These are phyloP conservation scores for Xerocomus brunneocitrinus DNA, from an alignment of 768 basidiomycete genomes.

Conservation along the genomic window DNA sequence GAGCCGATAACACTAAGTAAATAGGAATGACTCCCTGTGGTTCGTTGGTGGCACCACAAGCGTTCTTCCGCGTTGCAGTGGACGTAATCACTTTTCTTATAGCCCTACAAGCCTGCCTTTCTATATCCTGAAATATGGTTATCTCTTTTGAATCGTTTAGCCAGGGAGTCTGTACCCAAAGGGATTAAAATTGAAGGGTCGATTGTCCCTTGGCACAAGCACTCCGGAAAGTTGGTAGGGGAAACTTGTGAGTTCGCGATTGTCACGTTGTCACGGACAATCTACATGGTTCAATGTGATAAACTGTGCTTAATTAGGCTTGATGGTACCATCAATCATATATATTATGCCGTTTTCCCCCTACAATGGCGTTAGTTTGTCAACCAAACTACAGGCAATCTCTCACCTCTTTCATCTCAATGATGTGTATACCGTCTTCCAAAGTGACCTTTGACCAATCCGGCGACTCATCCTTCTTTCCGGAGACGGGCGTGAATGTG, in stretches of 20 bases:
- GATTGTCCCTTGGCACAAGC: not conserved
- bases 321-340: slow-evolving; percentile 39
- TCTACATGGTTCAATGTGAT: not conserved
- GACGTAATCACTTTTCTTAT: not conserved
- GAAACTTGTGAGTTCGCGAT: not conserved
- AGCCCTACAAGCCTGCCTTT: not conserved
- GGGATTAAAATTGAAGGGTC: not conserved
- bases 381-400: not conserved
- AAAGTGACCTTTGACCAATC: slow-evolving; percentile 60
- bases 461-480: slow-evolving; percentile 31
- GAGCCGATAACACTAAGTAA: not conserved
- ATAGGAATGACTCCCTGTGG: not conserved
- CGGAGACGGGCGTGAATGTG: slow-evolving; percentile 40
- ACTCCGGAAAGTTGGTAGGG: not conserved
- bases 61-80: not conserved
- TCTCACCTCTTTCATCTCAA: slow-evolving; percentile 58
- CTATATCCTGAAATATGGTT: not conserved
- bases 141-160: not conserved
- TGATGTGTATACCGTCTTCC: slow-evolving; percentile 51
- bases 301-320: slow-evolving; percentile 9
- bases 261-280: not conserved
- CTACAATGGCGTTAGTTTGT: slow-evolving; percentile 19
- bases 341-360: slow-evolving; percentile 43
- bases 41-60: too few species aligned
- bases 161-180: not conserved